Evolutionary conservation across 2,329 filamentous ascomycete species (phyloP).

Genomic region (Stenocarpella maydis): DNA sequence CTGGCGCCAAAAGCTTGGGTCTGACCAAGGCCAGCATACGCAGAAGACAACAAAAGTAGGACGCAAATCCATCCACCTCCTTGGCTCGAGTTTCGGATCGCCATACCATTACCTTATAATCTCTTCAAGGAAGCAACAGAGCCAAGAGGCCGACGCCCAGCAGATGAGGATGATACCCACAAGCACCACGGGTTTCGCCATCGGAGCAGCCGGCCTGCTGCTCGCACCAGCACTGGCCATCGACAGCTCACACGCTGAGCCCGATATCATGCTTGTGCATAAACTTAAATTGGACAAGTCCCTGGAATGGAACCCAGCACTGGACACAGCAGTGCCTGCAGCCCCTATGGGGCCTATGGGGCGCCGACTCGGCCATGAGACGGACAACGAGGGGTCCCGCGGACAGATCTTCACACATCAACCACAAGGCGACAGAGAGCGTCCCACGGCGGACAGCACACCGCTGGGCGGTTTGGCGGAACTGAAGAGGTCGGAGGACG

Average conservation of each 20-base stretch:
- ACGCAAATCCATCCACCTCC: too few species aligned
- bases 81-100: too few species aligned
- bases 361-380: not conserved
- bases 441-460: not conserved
- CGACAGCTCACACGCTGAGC: not conserved
- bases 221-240: conserved; percentile 10
- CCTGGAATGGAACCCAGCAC: not conserved
- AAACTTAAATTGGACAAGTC: not conserved
- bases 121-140: not conserved
- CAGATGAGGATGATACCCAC: conserved; percentile 1
- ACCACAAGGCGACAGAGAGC: not conserved
- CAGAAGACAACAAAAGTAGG: not conserved
- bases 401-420: not conserved
- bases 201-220: conserved; percentile 17
- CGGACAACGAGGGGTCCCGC: not conserved
- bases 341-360: too few species aligned
- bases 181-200: not conserved
- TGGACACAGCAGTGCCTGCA: not conserved
- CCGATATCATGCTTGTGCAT: not conserved
- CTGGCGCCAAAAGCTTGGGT: conserved; percentile 3
- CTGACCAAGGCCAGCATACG: not conserved
- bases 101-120: not conserved
- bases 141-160: not conserved
- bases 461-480: not conserved
- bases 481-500: not conserved